Conservation (phyloP, 2,329 filamentous ascomycete species). For the Aspergillus sclerotialis region DNA sequence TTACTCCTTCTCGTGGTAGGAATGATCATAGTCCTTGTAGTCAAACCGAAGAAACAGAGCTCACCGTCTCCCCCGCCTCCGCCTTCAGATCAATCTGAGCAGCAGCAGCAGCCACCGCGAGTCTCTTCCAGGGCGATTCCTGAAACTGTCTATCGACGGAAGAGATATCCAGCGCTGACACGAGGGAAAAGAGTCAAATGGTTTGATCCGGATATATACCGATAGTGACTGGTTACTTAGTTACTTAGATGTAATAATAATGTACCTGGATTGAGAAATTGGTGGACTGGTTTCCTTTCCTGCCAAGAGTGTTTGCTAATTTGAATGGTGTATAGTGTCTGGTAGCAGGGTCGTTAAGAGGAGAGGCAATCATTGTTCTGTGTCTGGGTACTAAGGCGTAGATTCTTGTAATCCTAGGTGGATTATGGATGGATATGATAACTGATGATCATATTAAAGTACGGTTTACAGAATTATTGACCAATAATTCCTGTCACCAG, state of each 20-base stretch:
- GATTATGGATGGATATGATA: too few relatives aligned
- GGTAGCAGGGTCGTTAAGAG: too few relatives aligned
- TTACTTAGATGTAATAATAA: slow-evolving; percentile 15
- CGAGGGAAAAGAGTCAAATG: slow-evolving; percentile 22
- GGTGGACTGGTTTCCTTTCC: too few relatives aligned
- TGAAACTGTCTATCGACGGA: slow-evolving; percentile 14
- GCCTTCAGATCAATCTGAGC: slow-evolving; percentile 15
- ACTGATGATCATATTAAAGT: too few relatives aligned
- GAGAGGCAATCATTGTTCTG: too few relatives aligned
- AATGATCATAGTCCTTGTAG: slow-evolving; percentile 72
- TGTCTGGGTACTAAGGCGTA: too few relatives aligned
- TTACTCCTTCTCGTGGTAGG: slow-evolving; percentile 76
- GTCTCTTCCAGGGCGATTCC: slow-evolving; percentile 12
- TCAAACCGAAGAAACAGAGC: slow-evolving; percentile 61
- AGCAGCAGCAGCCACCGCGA: slow-evolving; percentile 6
- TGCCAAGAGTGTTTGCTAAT: too few relatives aligned
- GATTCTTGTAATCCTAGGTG: too few relatives aligned
- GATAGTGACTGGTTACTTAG: slow-evolving; percentile 14
- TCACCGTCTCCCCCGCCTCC: slow-evolving; percentile 15
- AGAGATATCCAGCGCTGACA: slow-evolving; percentile 14
- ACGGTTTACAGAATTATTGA: too few relatives aligned
- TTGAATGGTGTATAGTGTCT: too few relatives aligned
- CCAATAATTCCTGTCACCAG: too few relatives aligned
- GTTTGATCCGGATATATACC: slow-evolving; percentile 29
- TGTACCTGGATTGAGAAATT: too few relatives aligned